A percentile compares a stretch with the other conserved stretches of the same genome.
Conservation (phyloP, 805 yeast species). For the Barnettozyma pratensis region DNA sequence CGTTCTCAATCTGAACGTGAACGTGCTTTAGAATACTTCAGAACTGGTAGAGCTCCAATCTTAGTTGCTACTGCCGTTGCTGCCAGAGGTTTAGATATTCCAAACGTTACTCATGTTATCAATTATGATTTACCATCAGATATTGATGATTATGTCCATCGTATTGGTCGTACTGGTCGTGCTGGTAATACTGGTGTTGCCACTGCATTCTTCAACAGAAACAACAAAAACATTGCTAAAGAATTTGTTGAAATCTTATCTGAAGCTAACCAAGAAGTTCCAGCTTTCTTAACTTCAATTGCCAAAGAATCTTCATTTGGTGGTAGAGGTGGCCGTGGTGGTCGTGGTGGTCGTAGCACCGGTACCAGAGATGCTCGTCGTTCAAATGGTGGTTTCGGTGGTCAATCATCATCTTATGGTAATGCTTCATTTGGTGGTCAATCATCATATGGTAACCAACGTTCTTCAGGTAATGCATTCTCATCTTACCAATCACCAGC, state of each 20-base stretch:
- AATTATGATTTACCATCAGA: slow-evolving; percentile 94
- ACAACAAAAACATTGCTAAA: slow-evolving; percentile 82
- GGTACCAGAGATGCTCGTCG: slow-evolving; percentile 50
- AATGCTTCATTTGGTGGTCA: slow-evolving; percentile 5
- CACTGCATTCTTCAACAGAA: slow-evolving; percentile 96
- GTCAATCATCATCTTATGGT: slow-evolving; percentile 10
- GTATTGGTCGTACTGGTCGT: slow-evolving; percentile 99
- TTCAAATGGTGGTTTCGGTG: slow-evolving; percentile 18
- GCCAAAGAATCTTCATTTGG: slow-evolving; percentile 68
- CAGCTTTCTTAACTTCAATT: slow-evolving; percentile 76
- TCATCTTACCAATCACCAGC: slow-evolving; percentile 18
- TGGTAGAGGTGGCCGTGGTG: slow-evolving; percentile 44
- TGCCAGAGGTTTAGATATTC: slow-evolving; percentile 99
- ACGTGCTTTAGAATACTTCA: slow-evolving; percentile 91
- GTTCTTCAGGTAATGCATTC: slow-evolving; percentile 12
- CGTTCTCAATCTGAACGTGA: slow-evolving; percentile 98
- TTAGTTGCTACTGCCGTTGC: slow-evolving; percentile 99
- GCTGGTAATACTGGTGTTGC: slow-evolving; percentile 99
- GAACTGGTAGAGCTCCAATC: slow-evolving; percentile 85
- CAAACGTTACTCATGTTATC: slow-evolving; percentile 96
- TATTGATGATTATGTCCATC: slow-evolving; percentile 97
- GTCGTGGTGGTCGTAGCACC: slow-evolving; percentile 40
- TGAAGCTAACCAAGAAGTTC: slow-evolving; percentile 98
- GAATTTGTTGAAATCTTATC: slow-evolving; percentile 80
- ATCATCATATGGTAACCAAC: slow-evolving; percentile 15